A percentile compares a stretch with the other conserved stretches of the same genome.
Conservation (phyloP, 1,284 basidiomycete species). For the Tylopilus orsonianus region DNA sequence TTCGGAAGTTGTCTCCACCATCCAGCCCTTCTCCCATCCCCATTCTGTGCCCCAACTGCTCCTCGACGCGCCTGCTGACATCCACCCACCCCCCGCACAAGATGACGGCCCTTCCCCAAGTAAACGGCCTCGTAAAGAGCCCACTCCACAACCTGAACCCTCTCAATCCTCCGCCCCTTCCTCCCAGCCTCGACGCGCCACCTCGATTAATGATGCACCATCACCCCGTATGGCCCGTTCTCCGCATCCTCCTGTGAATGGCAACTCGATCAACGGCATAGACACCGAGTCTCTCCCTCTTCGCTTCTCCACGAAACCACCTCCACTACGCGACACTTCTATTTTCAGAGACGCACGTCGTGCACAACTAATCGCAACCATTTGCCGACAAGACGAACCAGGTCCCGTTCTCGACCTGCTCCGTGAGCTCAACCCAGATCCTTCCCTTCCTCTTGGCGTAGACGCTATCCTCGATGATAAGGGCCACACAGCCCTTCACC, state of each 20-base stretch:
- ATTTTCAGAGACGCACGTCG: conserved; percentile 64
- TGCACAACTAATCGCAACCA: conserved; percentile 57
- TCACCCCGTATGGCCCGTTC: conserved; percentile 37
- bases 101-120: conserved; percentile 61
- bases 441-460: conserved; percentile 51
- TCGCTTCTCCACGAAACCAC: conserved; percentile 70
- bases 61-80: conserved; percentile 44
- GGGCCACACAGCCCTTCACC: conserved; percentile 92
- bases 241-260: conserved; percentile 35
- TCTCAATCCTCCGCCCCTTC: conserved; percentile 18
- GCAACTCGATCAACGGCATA: conserved; percentile 33
- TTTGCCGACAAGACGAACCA: conserved; percentile 70
- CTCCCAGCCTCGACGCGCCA: conserved; percentile 19
- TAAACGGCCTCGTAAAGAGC: conserved; percentile 65
- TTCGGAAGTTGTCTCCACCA: conserved; percentile 35
- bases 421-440: conserved; percentile 57
- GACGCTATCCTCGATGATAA: conserved; percentile 90
- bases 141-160: conserved; percentile 35
- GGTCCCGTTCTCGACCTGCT: conserved; percentile 59
- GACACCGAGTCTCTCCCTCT: conserved; percentile 44
- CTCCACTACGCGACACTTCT: conserved; percentile 57
- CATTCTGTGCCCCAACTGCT: conserved; percentile 35
- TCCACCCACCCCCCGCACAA: conserved; percentile 44
- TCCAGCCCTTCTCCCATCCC: conserved; percentile 20
- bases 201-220: conserved; percentile 18